Percentiles rank a stretch among this genome's conserved stretches.
Conservation (phyloP, 148 eudicot species). For the Oxyria digyna region DNA sequence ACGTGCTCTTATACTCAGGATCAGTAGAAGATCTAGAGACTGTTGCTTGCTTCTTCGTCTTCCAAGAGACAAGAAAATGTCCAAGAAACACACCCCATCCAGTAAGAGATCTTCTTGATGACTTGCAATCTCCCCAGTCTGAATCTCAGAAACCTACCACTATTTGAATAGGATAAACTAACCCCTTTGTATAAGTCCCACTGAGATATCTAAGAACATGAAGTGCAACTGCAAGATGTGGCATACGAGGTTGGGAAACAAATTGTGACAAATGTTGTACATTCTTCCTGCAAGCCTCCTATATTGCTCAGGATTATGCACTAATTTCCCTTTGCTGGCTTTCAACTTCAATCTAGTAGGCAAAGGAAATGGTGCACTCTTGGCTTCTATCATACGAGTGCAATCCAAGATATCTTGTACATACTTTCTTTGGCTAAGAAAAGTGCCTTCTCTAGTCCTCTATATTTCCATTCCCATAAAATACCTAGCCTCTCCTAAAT, state of each 20-base stretch:
- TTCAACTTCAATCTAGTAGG: background rate
- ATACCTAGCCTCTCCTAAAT: background rate
- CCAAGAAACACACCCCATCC: background rate
- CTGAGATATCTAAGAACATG: background rate
- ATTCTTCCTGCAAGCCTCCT: background rate
- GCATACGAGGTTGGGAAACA: background rate
- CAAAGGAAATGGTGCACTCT: background rate
- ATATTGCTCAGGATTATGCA: too few species aligned
- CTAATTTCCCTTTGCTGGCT: too few species aligned
- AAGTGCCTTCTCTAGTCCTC: background rate
- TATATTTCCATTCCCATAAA: background rate
- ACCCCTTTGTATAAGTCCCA: background rate
- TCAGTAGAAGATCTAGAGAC: too few species aligned
- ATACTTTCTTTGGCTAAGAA: background rate
- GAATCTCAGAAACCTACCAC: background rate
- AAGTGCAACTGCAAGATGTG: background rate
- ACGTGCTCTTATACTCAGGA: too few species aligned
- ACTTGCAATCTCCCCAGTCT: background rate
- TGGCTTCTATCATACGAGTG: background rate
- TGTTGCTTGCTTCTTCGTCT: background rate
- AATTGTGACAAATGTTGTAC: background rate
- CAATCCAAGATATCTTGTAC: background rate
- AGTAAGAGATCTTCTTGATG: background rate
- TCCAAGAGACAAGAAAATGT: background rate
- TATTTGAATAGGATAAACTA: background rate